Evolutionary conservation across 2,329 filamentous ascomycete species (phyloP), one percentile per base, ranked within the genome.

Genomic region (Penicillium crustosum): DNA sequence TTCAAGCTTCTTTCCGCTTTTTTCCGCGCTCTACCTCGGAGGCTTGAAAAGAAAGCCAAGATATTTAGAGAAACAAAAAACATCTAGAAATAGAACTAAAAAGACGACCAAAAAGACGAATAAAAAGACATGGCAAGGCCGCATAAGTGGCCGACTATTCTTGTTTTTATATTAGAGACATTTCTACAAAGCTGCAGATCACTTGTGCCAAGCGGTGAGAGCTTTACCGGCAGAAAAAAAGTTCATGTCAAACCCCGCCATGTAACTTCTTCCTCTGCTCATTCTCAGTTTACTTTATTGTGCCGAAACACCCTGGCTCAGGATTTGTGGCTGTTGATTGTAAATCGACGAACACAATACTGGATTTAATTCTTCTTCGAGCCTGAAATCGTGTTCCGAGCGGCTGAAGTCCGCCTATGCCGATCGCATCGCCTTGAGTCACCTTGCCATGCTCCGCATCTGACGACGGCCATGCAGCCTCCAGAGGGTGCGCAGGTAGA

Each of bases 401-500:
- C 59, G 59, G 62, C 60, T 59, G 59, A 64, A 38, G 56, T 47
- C 60, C 60, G 64, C 58, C 49, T 58, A 49, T 53, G 59, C 57
- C 61, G 57, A 62, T 61, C 67, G 57, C 66, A 56, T 67, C 60
- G 58, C 44, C 43, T 60, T 66, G 64, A 66, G 59, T 67, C 65
- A 64, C 60, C 66, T 59, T 70, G 72, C 68, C 71, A 77, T 77
- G 74, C 65, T 66, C 66, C 65, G 64, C 65, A 62, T 61, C 67
- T 76, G 73, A 76, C 65, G 53, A 63, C 68, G 56, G 67, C 66
- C 58, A 73, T 77, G 75, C 74, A 76, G 71, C 71, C 73, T 69
- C 69, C 71, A 63, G 76, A 77, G 66, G 70, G 72, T 72, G 72
- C 70, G 59, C 73, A 76, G 66, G 75, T 86, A 68, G 75, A 77